phyloP scores from a whole-genome alignment of 2,329 filamentous ascomycete genomes.

The Microascus cirrosus region DNA sequence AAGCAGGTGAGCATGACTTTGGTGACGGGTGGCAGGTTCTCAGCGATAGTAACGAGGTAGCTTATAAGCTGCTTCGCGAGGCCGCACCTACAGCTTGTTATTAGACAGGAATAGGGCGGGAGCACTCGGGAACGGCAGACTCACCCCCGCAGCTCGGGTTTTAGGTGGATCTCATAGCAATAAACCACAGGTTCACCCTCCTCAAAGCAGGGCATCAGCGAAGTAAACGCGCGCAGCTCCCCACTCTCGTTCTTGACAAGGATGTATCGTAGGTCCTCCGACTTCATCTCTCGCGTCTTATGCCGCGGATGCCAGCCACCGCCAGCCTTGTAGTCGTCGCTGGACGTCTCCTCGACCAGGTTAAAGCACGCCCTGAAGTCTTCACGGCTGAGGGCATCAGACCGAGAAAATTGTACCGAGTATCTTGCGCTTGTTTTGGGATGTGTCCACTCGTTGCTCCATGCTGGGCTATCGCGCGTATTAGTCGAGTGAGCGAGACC shows the following conservation, averaged over 20 bases:
- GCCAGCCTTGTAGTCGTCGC: conserved; percentile 46
- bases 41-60: conserved; percentile 40
- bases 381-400: conserved; percentile 23
- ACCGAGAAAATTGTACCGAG: conserved; percentile 28
- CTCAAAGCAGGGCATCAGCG: conserved; percentile 63
- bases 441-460: conserved; percentile 35
- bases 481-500: neutral
- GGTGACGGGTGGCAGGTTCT: conserved; percentile 38
- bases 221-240: conserved; percentile 43
- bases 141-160: conserved; percentile 41
- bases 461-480: conserved; percentile 11
- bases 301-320: conserved; percentile 49
- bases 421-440: conserved; percentile 29
- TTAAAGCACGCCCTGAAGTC: conserved; percentile 43
- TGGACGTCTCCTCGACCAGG: conserved; percentile 53
- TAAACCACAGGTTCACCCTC: conserved; percentile 57
- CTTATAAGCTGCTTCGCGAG: conserved; percentile 50
- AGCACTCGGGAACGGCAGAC: conserved; percentile 8
- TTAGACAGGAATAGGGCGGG: neutral
- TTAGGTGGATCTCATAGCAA: conserved; percentile 69
- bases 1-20: conserved; percentile 73
- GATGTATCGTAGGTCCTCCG: conserved; percentile 57
- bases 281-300: conserved; percentile 59
- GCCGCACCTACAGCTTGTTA: conserved; percentile 39
- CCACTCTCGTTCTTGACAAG: conserved; percentile 33